These are phyloP conservation scores for Penicillium arizonense DNA, from an alignment of 495 filamentous ascomycete species.

Conservation along the genomic window DNA sequence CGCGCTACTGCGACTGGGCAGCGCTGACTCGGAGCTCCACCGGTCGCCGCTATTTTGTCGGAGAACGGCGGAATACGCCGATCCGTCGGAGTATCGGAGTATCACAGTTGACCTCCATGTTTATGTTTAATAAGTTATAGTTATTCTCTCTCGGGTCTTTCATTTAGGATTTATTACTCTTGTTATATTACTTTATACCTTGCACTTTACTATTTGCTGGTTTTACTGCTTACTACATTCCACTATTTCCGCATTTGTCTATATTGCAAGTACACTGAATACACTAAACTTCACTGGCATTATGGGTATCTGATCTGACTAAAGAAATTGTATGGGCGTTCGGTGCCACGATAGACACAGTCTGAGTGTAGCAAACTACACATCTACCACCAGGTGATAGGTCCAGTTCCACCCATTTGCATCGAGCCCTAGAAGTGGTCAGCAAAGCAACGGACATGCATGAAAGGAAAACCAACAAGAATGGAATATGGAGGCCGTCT, in stretches of 20 bases:
- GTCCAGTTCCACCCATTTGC: slow-evolving; percentile 51
- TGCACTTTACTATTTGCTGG: neutral
- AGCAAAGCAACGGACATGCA: neutral
- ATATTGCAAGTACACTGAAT: neutral
- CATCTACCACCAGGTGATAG: slow-evolving; percentile 49
- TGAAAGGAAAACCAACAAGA: slow-evolving; percentile 44
- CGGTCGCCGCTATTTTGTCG: slow-evolving; percentile 14
- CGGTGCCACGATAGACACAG: neutral
- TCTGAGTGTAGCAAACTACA: neutral
- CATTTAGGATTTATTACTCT: neutral
- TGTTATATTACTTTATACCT: neutral
- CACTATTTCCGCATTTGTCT: no score
- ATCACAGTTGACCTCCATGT: neutral
- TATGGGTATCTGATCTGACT: slow-evolving; percentile 24
- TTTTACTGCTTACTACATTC: no score
- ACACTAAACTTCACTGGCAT: slow-evolving; percentile 1
- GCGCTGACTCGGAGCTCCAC: slow-evolving; percentile 15
- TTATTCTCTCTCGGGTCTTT: neutral
- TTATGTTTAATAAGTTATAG: no score
- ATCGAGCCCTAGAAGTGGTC: slow-evolving; percentile 44
- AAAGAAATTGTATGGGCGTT: slow-evolving; percentile 12
- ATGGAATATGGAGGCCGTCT: slow-evolving; percentile 66
- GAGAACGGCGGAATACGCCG: slow-evolving; percentile 18
- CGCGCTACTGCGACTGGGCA: slow-evolving; percentile 14
- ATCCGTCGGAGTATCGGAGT: slow-evolving; percentile 24